A percentile compares a stretch with the other conserved stretches of the same genome.
Conservation (phyloP, 148 eudicot species). For the Chenopodium berlandieri region DNA sequence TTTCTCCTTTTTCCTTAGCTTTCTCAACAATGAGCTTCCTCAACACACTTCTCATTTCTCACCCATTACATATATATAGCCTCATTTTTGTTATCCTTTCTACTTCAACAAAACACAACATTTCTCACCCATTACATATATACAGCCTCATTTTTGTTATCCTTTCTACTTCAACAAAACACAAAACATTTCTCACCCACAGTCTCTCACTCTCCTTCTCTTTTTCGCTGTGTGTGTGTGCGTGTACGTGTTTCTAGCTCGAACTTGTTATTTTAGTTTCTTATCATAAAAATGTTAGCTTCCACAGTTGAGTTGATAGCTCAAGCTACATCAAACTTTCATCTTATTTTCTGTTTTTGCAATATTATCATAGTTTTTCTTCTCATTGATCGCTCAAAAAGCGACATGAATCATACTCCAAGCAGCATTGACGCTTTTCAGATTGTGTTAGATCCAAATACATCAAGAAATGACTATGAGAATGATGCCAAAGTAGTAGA, state of each 20-base stretch:
- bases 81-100: background rate
- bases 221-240: background rate
- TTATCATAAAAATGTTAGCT: slow-evolving; percentile 31
- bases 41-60: slow-evolving; percentile 15
- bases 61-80: slow-evolving; percentile 6
- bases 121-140: slow-evolving; percentile 1
- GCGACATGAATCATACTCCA: background rate
- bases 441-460: slow-evolving; percentile 1
- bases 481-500: background rate
- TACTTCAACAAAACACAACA: background rate
- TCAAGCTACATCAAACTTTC: slow-evolving; percentile 50
- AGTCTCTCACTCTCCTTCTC: background rate
- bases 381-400: slow-evolving; percentile 35
- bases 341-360: slow-evolving; percentile 56
- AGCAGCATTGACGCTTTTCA: background rate
- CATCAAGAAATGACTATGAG: background rate
- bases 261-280: background rate
- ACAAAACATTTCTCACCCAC: background rate
- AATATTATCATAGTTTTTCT: slow-evolving; percentile 57
- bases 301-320: slow-evolving; percentile 44
- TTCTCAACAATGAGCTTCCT: slow-evolving; percentile 29
- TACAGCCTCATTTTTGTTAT: background rate
- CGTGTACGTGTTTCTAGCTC: background rate
- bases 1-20: slow-evolving; percentile 20
- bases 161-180: background rate